These are phyloP conservation scores for Diplodia sapinea DNA, from an alignment of 2,329 filamentous ascomycete species.

Conservation along the genomic window DNA sequence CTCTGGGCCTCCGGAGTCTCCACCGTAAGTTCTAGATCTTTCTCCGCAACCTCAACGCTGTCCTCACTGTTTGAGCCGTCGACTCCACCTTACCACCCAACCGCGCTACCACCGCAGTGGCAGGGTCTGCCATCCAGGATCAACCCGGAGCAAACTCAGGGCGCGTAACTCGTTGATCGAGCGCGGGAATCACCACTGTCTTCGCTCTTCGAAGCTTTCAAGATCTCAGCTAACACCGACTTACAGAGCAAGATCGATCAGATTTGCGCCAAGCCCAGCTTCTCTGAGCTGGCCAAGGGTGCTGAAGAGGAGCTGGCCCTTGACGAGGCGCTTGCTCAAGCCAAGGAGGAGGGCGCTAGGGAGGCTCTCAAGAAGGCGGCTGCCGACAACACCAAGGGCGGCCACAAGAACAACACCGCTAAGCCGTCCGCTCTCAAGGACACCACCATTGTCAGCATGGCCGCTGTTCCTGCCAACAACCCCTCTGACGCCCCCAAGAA, in stretches of 20 bases:
- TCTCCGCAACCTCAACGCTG: too few species aligned
- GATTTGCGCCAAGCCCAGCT: background rate
- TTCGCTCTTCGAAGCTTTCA: background rate
- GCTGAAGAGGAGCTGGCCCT: background rate
- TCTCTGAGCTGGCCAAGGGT: background rate
- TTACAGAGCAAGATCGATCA: background rate
- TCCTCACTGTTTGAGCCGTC: background rate
- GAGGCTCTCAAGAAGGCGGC: background rate
- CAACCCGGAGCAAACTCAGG: background rate
- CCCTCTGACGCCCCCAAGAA: background rate
- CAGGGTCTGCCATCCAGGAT: background rate
- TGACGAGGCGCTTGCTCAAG: background rate
- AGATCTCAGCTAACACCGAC: background rate
- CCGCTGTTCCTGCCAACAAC: constrained; percentile 1
- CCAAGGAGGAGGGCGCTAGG: background rate
- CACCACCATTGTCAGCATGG: background rate
- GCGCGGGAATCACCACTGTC: background rate
- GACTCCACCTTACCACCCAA: background rate
- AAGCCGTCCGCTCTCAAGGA: background rate
- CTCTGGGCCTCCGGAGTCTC: background rate
- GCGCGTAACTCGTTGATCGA: background rate
- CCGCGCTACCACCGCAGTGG: too few species aligned
- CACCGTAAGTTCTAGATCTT: background rate
- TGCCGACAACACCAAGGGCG: background rate
- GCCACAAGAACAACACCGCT: background rate